Base-by-base conservation (phyloP, 2,329 filamentous ascomycete genomes). In the Metarhizium brunneum region DNA sequence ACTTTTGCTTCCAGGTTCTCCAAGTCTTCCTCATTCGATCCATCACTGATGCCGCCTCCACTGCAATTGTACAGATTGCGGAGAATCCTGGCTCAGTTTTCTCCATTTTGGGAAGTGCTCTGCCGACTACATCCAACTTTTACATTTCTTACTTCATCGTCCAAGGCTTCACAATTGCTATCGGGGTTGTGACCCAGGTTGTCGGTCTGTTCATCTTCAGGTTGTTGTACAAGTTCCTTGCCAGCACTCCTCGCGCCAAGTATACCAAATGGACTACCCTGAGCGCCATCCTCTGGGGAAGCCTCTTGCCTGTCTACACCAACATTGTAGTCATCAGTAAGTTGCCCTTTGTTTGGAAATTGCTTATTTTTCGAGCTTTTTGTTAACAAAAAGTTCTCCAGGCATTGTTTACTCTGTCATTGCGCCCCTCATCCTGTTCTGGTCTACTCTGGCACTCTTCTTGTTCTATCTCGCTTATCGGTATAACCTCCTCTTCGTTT, bases 11-110 rank as follows among this genome's bases (percentile, higher is more conserved):
- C 76, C 89, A 94, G 70, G 82, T 97, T 48, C 77, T 96, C n/a
- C 92, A 97, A 69, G 89, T 96, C 40, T 97, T 97, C 75, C 74
- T 97, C 53, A 84, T 97, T 43, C 85, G 88, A 6, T 96, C 92
- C 0, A 62, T 97, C 18, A 80, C 88, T 6, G 91, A 90, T 42
- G 85, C 90, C 2, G 91, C 91, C 10, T 82, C 89, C 6, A 80
- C 85, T 6, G 83, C 89, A 1, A 79, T 84, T 13, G 73, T 79
- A 14, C 64, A 84, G 47, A 85, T 95, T 53, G 77, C 82, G 20
- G 43, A 83, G 0, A 63, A 89, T 4, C 90, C 91, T 0, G 66
- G 71, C 6, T 70, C 71, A 1, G 81, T 85, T 29, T 84, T 90
- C 0, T 71, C 65, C 2, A 73, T 92, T 53, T 76, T 96, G 10